These are phyloP conservation scores for Triangularia setosa DNA, from an alignment of 2,329 filamentous ascomycete species.

Conservation along the genomic window DNA sequence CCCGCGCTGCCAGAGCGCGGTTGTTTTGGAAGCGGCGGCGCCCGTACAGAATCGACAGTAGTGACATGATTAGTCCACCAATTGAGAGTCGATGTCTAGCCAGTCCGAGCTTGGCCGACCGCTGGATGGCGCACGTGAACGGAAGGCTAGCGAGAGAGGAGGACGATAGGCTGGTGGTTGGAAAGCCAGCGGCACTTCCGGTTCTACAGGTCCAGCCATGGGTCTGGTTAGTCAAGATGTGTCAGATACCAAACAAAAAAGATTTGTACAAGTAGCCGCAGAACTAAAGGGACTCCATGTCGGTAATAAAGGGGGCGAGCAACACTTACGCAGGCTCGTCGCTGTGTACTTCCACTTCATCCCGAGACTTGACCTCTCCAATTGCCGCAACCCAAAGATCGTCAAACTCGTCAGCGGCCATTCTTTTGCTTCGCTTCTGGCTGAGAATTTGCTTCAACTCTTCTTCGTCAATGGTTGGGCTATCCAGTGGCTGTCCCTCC, in stretches of 20 bases:
- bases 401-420: slow-evolving; percentile 86
- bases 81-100: slow-evolving; percentile 83
- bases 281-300: neutral
- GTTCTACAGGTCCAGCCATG: slow-evolving; percentile 68
- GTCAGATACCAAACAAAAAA: slow-evolving; percentile 32
- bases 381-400: slow-evolving; percentile 76
- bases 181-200: slow-evolving; percentile 58
- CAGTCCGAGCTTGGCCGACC: slow-evolving; percentile 74
- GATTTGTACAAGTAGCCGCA: slow-evolving; percentile 7
- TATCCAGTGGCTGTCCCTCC: slow-evolving; percentile 54
- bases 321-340: slow-evolving; percentile 50
- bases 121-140: slow-evolving; percentile 74
- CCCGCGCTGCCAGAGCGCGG: slow-evolving; percentile 62
- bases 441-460: slow-evolving; percentile 75
- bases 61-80: slow-evolving; percentile 57
- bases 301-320: neutral
- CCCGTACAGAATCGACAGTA: slow-evolving; percentile 56
- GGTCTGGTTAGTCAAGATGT: slow-evolving; percentile 77
- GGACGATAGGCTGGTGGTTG: slow-evolving; percentile 66
- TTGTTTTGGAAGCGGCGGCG: slow-evolving; percentile 60
- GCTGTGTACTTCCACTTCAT: slow-evolving; percentile 53
- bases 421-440: slow-evolving; percentile 73
- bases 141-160: slow-evolving; percentile 89
- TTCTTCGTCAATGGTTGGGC: slow-evolving; percentile 60
- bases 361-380: slow-evolving; percentile 62